Percentiles rank a stretch among this genome's conserved stretches.
Conservation (phyloP, 495 filamentous ascomycete species). For the Podospora conica region DNA sequence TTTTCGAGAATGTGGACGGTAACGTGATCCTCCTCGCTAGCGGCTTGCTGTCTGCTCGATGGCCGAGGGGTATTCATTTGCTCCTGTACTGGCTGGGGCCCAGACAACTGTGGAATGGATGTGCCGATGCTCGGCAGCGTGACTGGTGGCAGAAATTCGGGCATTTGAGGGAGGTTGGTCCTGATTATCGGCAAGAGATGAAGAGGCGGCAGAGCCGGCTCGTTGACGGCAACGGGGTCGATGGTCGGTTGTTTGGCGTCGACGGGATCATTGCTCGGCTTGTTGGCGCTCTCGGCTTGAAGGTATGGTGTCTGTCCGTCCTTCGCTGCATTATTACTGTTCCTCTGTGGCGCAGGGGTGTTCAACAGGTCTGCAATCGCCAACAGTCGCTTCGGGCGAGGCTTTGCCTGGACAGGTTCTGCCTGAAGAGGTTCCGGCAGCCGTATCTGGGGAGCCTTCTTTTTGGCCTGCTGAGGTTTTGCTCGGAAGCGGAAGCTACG, state of each 20-base stretch:
- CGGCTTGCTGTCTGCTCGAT: background rate
- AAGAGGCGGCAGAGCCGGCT: background rate
- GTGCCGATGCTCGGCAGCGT: background rate
- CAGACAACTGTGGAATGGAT: background rate
- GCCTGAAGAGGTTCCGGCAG: background rate
- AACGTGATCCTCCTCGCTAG: background rate
- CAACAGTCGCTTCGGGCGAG: background rate
- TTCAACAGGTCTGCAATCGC: background rate
- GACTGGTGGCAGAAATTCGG: background rate
- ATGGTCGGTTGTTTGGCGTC: background rate
- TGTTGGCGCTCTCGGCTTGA: background rate
- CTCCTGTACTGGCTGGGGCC: background rate
- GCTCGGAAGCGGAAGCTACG: background rate
- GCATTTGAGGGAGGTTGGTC: background rate
- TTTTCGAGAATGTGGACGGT: background rate
- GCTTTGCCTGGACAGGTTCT: background rate
- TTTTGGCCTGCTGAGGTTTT: background rate
- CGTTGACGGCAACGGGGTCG: background rate
- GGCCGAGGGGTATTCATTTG: background rate
- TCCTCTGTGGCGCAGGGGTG: background rate
- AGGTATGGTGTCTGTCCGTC: background rate
- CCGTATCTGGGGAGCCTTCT: background rate
- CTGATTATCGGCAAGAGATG: background rate
- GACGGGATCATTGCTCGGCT: background rate
- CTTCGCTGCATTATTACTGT: background rate